Evolutionary conservation across 2,329 filamentous ascomycete species (phyloP), one percentile per base, ranked within the genome.

Genomic region (Fusarium lateritium): DNA sequence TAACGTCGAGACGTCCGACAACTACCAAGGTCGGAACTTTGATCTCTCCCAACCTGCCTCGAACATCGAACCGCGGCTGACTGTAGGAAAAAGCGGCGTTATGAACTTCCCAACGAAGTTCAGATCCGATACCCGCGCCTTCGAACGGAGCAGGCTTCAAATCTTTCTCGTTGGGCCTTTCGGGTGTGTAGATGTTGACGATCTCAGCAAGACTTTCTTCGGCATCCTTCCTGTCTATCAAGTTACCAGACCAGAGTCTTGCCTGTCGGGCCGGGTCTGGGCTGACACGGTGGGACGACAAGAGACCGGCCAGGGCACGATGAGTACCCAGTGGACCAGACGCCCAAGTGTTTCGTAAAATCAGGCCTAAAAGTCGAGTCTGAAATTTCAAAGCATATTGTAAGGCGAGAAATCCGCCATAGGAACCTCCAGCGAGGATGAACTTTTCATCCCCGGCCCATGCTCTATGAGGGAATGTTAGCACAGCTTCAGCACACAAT

Each of bases 1-100:
- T 22, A 1, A 64, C 42, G 6, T 64, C 61, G 5, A 45, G 40
- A 0, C 45, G 54, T 24, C 61, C 61, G 9, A 63, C 58, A 9
- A 51, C 2, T 3, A 64, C 44, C 39, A 64, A 34, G 1, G 58
- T 51, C n/a, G 51, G 61, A 22, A 28, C 7, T 0, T 56, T 42
- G 3, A 64, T 63, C 34, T 64, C 58, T 2, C 2, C 3, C 5
- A 64, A 4, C 13, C 39, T 50, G 1, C 9, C 17, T 3, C 50
- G 52, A 5, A 56, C 58, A n/a, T 64, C 61, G 5, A 64, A 64
- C 3, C 44, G 44, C 38, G 61, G 61, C 10, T 64, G 61, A 8
- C 44, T 36, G 39, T 42, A 36, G 0, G 61, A 63, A 10, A 64
- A 63, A 0, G 58, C 58, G 10, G 61, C 39, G 17, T 64, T 64